Evolutionary conservation across 176 grass and related monocot genomes (phyloP), one percentile per base, ranked within the genome.

Genomic region (Cenchrus purpureus): DNA sequence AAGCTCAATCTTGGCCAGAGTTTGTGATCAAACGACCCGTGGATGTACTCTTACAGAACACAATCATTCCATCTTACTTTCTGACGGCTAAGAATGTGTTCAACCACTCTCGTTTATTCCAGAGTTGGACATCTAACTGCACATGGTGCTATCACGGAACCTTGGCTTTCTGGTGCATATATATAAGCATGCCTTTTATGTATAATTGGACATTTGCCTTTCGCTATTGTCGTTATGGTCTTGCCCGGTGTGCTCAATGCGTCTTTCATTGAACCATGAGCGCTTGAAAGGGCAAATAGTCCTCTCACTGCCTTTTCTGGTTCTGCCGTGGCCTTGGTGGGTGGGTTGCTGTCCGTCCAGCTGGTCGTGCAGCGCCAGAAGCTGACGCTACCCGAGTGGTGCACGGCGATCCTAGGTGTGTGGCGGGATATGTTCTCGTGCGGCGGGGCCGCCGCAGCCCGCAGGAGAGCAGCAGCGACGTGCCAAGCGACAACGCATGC

Each of bases 231-330:
- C 63, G 25, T 64, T 52, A 31, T 44, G 2, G 4, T 54, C 4
- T 65, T 70, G 37, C 37, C 37, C 3, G 3, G 37, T 46, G 74
- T 34, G 32, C 19, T 13, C 10, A 16, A 10, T 19, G 15, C 4
- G 52, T 55, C 73, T n/a, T 63, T 32, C 46, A 42, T 79, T 79
- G 76, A 43, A 50, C 29, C 12, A 54, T 28, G 56, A 61, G 44
- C 46, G 0, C 9, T 85, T 78, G 50, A 68, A 71, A 40, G 40
- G 20, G 15, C 45, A 65, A 20, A 4, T 53, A 68, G 67, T 20
- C 34, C 34, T 34, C 6, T 56, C 43, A 6, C 3, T 17, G 5
- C 54, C 54, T 60, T 60, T 61, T 25, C 22, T 50, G 55, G 60
- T 63, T 77, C 45, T 73, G 44, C 70, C 25, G 44, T 79, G 44